Conservation (phyloP, 1,284 basidiomycete species). For the Marasmius fiardii region DNA sequence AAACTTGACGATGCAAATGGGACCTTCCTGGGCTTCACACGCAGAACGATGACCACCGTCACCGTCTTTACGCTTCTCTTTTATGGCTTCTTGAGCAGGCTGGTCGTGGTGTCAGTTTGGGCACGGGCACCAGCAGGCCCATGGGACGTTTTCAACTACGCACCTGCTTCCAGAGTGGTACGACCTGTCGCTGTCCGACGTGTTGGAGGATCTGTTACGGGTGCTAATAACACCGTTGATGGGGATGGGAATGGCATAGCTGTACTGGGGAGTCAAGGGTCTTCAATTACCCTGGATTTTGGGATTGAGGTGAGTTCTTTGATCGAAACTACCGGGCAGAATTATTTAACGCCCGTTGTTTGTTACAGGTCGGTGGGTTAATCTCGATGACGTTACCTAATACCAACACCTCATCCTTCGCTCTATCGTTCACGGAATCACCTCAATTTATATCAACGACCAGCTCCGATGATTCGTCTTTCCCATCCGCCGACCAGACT, state of each 20-base stretch:
- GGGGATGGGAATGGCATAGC: slow-evolving; percentile 28
- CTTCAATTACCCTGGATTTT: slow-evolving; percentile 43
- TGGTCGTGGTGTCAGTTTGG: too few species aligned
- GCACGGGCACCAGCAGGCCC: slow-evolving; percentile 33
- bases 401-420: slow-evolving; percentile 27
- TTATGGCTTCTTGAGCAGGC: too few species aligned
- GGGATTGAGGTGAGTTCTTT: slow-evolving; percentile 38
- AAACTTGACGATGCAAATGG: too few species aligned
- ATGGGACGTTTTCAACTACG: slow-evolving; percentile 45
- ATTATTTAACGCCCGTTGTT: too few species aligned
- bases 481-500: slow-evolving; percentile 33
- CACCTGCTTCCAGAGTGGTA: slow-evolving; percentile 37
- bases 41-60: too few species aligned
- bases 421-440: slow-evolving; percentile 46
- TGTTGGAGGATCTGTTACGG: slow-evolving; percentile 26
- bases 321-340: too few species aligned
- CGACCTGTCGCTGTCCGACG: slow-evolving; percentile 34
- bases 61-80: too few species aligned
- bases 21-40: too few species aligned
- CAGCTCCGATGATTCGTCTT: slow-evolving; percentile 43
- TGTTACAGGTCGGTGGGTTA: slow-evolving; percentile 38
- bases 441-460: slow-evolving; percentile 39
- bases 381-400: slow-evolving; percentile 37
- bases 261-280: slow-evolving; percentile 26
- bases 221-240: slow-evolving; percentile 25